A percentile compares a stretch with the other conserved stretches of the same genome.
Evolutionary conservation across 345 rosid species (phyloP).

Genomic region (Toxicodendron radicans): DNA sequence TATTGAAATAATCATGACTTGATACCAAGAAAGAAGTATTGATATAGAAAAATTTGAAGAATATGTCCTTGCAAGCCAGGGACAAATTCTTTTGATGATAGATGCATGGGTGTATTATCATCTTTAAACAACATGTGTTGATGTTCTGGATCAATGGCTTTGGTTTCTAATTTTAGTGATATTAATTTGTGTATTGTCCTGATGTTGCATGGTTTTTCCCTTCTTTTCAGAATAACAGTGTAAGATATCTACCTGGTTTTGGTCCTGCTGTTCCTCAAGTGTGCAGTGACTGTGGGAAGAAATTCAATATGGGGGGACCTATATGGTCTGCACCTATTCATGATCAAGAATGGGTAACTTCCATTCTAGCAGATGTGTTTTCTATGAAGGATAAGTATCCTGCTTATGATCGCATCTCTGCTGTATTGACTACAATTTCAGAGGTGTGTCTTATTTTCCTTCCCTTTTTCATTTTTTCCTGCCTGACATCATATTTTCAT

Average conservation of each 20-base stretch:
- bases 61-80: neutral
- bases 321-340: conserved; percentile 98
- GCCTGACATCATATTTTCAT: neutral
- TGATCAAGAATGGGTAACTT: conserved; percentile 86
- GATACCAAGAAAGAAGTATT: neutral
- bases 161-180: conserved; percentile 3
- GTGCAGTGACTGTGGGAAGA: conserved; percentile 91
- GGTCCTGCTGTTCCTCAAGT: conserved; percentile 95
- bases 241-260: conserved; percentile 87
- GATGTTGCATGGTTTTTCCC: conserved; percentile 4
- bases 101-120: neutral
- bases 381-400: conserved; percentile 83
- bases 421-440: conserved; percentile 84
- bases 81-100: neutral
- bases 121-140: neutral
- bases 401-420: conserved; percentile 83
- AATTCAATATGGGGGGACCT: conserved; percentile 96
- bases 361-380: conserved; percentile 61
- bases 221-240: conserved; percentile 63
- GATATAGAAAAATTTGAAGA: neutral
- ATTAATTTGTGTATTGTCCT: neutral
- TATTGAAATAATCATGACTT: neutral
- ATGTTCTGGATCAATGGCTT: neutral
- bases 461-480: neutral
- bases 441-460: conserved; percentile 48